These are phyloP conservation scores for Xylariaceae sp. DNA, from an alignment of 2,329 filamentous ascomycete genomes.

Conservation along the genomic window DNA sequence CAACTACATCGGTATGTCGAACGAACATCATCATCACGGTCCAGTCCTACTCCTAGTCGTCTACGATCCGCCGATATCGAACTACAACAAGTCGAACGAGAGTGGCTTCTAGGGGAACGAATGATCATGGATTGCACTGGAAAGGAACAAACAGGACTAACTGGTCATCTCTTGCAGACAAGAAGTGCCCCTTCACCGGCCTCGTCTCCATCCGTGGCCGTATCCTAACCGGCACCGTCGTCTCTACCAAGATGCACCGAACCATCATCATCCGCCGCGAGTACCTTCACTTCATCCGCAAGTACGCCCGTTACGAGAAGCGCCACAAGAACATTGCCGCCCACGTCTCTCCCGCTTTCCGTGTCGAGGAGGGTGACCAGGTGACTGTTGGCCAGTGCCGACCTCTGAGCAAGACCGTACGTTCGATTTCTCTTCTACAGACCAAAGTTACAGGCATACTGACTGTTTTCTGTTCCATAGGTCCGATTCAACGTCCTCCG, in stretches of 20 bases:
- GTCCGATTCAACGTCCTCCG: constrained; percentile 99
- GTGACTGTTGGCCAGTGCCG: constrained; percentile 99
- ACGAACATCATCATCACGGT: constrained; percentile 2
- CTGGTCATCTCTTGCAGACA: constrained; percentile 60
- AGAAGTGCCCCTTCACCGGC: constrained; percentile 99
- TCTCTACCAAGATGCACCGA: constrained; percentile 99
- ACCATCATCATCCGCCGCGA: constrained; percentile 98
- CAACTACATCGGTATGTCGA: constrained; percentile 91
- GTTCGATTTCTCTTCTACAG: constrained; percentile 36
- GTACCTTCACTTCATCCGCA: constrained; percentile 99
- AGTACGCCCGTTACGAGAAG: constrained; percentile 99
- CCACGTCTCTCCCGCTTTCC: constrained; percentile 98
- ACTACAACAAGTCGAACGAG: not conserved
- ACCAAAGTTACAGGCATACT: constrained; percentile 5
- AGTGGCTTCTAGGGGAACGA: not conserved
- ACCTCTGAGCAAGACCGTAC: constrained; percentile 98
- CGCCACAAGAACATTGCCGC: constrained; percentile 99
- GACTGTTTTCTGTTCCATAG: constrained; percentile 40
- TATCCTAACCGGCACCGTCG: constrained; percentile 98
- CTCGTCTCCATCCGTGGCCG: constrained; percentile 99
- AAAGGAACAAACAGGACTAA: not conserved
- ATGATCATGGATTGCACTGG: not conserved
- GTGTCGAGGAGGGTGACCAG: constrained; percentile 99
- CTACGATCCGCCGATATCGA: not conserved
- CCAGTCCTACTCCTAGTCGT: too few species aligned